These are phyloP conservation scores for Amanita thiersii DNA, from an alignment of 768 basidiomycete species.

Conservation along the genomic window DNA sequence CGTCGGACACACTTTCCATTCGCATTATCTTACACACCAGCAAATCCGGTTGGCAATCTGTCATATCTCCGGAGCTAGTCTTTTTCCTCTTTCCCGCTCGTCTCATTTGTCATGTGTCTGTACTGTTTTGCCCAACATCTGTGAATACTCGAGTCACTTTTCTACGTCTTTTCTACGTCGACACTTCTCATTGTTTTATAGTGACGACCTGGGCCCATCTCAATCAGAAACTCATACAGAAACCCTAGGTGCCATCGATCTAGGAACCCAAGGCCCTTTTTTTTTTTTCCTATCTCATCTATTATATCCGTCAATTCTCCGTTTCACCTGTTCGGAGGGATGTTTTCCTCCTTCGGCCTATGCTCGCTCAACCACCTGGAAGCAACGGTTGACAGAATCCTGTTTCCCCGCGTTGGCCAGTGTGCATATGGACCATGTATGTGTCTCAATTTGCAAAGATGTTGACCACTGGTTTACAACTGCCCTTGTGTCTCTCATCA, in stretches of 20 bases:
- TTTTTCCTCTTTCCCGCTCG: not conserved
- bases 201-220: not conserved
- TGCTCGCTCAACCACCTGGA: not conserved
- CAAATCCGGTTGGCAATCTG: conserved; percentile 1
- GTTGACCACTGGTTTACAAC: not conserved
- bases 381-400: conserved; percentile 1
- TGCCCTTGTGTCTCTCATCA: not conserved
- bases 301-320: conserved; percentile 7
- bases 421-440: conserved; percentile 9
- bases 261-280: conserved; percentile 6
- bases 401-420: not conserved
- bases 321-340: conserved; percentile 1
- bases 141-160: conserved; percentile 8
- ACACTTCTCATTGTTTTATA: conserved; percentile 8
- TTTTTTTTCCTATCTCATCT: conserved; percentile 10
- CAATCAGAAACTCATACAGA: not conserved
- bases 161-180: conserved; percentile 4
- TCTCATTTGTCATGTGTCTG: conserved; percentile 1
- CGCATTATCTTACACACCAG: conserved; percentile 17
- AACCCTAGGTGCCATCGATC: not conserved
- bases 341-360: not conserved
- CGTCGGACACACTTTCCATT: conserved; percentile 12
- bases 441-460: conserved; percentile 9
- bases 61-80: conserved; percentile 5
- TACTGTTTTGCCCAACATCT: conserved; percentile 4